phyloP scores from a whole-genome alignment of 1,284 basidiomycete genomes.

The Irpex sp. region DNA sequence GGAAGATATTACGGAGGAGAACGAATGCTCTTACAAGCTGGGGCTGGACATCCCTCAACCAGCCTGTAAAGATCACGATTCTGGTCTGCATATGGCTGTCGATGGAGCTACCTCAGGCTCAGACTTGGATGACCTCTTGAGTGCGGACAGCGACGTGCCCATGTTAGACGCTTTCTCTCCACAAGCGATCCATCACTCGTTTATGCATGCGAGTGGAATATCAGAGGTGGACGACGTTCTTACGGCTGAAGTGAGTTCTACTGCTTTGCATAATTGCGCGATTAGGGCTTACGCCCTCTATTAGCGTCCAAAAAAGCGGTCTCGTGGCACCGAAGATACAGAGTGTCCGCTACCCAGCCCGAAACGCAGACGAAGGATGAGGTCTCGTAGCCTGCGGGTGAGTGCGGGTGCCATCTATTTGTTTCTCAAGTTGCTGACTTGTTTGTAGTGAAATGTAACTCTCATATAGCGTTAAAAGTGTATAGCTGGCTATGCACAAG shows the following conservation, averaged over 20 bases:
- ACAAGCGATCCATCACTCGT: background rate
- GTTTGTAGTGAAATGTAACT: too few relatives aligned
- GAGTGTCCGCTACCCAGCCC: background rate
- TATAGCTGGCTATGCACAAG: background rate
- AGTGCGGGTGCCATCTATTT: background rate
- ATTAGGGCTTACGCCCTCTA: too few relatives aligned
- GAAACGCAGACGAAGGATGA: background rate
- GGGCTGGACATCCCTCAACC: background rate
- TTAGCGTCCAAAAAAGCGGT: background rate
- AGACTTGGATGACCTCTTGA: background rate
- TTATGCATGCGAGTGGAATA: background rate
- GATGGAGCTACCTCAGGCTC: background rate
- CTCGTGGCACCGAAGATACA: background rate
- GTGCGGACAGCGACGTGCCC: background rate
- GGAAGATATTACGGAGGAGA: background rate
- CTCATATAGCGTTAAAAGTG: too few relatives aligned
- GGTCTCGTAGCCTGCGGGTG: background rate
- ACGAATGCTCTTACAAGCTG: background rate
- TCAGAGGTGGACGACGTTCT: too few relatives aligned
- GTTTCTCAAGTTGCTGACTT: too few relatives aligned
- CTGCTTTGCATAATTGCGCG: background rate
- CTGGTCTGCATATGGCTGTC: background rate
- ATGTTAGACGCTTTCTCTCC: background rate
- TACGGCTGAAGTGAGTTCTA: background rate
- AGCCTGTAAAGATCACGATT: background rate